Conservation (phyloP, 2,329 filamentous ascomycete species). For the Colletotrichum neosansevieriae region DNA sequence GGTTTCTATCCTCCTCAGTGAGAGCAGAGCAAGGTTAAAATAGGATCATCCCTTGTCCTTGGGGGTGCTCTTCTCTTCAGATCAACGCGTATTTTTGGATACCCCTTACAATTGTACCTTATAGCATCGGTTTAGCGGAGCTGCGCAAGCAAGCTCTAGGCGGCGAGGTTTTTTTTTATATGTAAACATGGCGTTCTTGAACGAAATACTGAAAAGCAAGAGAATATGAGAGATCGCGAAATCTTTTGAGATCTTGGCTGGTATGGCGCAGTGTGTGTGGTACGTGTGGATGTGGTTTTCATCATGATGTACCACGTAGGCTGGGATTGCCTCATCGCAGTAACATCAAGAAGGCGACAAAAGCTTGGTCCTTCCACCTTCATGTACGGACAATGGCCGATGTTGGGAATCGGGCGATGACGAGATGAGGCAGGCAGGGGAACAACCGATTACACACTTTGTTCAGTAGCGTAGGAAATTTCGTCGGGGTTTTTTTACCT, state of each 20-base stretch:
- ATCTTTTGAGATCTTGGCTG: not conserved
- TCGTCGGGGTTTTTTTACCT: not conserved
- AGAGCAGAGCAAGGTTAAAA: not conserved
- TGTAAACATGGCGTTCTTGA: not conserved
- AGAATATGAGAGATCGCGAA: not conserved
- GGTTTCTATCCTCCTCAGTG: conserved; percentile 50
- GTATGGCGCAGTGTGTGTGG: not conserved
- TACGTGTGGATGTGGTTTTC: not conserved
- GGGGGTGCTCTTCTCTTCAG: not conserved
- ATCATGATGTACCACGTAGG: not conserved
- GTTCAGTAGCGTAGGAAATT: not conserved
- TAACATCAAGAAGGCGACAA: not conserved
- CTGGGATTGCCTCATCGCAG: not conserved
- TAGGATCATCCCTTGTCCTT: not conserved
- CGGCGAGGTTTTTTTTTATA: not conserved
- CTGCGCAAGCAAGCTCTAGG: not conserved
- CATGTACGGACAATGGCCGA: not conserved
- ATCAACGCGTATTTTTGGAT: conserved; percentile 26
- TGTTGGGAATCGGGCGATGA: not conserved
- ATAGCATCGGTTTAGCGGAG: conserved; percentile 1
- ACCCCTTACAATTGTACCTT: conserved; percentile 31
- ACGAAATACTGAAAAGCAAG: not conserved
- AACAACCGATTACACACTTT: not conserved
- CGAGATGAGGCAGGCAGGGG: not conserved
- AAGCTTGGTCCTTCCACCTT: not conserved